Evolutionary conservation across 106 monocot genomes (phyloP), one percentile per base, ranked within the genome.

Genomic region (Phalaenopsis aphrodite): DNA sequence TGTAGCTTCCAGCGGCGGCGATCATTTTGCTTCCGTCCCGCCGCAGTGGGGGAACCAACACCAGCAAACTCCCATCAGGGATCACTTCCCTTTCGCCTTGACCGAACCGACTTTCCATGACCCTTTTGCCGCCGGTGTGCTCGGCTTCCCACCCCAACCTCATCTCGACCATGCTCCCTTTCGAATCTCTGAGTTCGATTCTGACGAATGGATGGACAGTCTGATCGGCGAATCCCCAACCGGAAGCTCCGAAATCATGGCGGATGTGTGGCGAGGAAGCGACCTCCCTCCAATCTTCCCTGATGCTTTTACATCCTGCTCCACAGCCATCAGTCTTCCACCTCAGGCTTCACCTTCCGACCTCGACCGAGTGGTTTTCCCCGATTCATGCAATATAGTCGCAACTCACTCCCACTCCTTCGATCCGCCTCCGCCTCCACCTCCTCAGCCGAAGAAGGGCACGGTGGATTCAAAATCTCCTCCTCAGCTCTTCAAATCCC

Each of bases 181-280:
- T 56, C 84, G 80, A n/a, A 48, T 79, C 16, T 49, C 87, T 17
- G 84, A 91, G 56, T 94, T 95, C 79, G 95, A 92, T 57, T 80
- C 92, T 5, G 95, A 92, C 55, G 92, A 86, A 78, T 95, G 95
- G 95, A 95, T 95, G 95, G 92, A 95, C 75, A 95, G 85, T 43
- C 81, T 95, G 19, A 93, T 92, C 56, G 90, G 86, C 2, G 92
- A 90, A 37, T 85, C 87, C 45, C 83, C 81, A 1, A 74, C 82
- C n/a, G 86, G 82, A 48, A 72, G 82, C 78, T 85, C 80, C 71
- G 83, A 81, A 37, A 46, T 84, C 39, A 81, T 84, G 11, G 79
- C 77, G 14, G 84, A 81, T 48, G 42, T 78, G 3, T 82, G 88
- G 85, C 75, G 72, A n/a, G 80, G 65, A n/a, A 56, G 39, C 49